Evolutionary conservation across 495 filamentous ascomycete species (phyloP), one percentile per base, ranked within the genome.

Genomic region (Penicillium goetzii): DNA sequence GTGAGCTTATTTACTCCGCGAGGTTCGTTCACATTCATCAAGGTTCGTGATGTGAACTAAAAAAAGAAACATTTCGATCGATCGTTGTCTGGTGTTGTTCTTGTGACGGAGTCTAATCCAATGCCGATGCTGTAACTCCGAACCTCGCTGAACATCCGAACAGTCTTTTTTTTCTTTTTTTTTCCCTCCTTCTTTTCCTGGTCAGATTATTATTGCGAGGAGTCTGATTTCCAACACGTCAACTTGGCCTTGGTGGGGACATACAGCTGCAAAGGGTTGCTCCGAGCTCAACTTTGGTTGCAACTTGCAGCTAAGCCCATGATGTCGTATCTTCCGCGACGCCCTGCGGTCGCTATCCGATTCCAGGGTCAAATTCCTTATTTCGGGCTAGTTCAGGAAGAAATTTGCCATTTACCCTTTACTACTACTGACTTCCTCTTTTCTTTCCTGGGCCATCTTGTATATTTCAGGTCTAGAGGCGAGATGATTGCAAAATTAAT

Each of bases 141-240:
- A n/a, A 25, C 19, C 21, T 25, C 43, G 43, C 43, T 23, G 19
- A 25, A 23, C 2, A 11, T 45, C 19, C 41, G 41, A 45, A 23
- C 4, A 47, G 19, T n/a, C 17, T 4, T 4, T n/a, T 25, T 4
- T 25, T 47, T 47, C 19, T 4, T 47, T 47, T 25, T 17, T 17
- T 40, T 4, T 9, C 33, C 33, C 12, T 11, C 8, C n/a, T 15
- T 10, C 11, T 51, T n/a, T 51, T 15, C 49, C 52, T 15, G 21
- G 41, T 26, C 36, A 61, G 61, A 63, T 63, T n/a, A n/a, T n/a
- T n/a, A n/a, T n/a, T 65, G 50, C 57, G 45, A 57, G 41, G 41
- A 30, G 64, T 58, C 54, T 23, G 57, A 59, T 69, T 72, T 61
- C 15, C 23, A 69, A 72, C 41, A 53, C n/a, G 58, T 23, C 64